A percentile compares a stretch with the other conserved stretches of the same genome.
These are phyloP conservation scores for Salix caprea DNA, from an alignment of 345 rosid species.

Conservation along the genomic window DNA sequence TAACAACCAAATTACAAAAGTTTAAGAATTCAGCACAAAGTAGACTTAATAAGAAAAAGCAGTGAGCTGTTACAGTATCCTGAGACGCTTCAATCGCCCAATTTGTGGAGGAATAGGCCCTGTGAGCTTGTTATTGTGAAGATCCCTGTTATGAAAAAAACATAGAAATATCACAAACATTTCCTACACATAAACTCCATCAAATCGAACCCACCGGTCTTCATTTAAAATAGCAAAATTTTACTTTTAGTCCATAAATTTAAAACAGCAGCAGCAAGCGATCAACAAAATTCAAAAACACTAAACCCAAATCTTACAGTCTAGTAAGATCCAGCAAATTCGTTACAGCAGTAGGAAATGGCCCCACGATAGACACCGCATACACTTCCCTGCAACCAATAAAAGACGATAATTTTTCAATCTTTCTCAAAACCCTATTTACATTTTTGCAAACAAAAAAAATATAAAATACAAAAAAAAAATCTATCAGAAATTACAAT, in stretches of 20 bases:
- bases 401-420: too few species aligned
- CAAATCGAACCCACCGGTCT: neutral
- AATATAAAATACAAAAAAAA: neutral
- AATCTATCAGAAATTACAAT: slow-evolving; percentile 38
- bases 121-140: slow-evolving; percentile 79
- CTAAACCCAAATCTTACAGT: slow-evolving; percentile 45
- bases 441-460: neutral
- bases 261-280: neutral
- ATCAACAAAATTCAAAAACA: neutral
- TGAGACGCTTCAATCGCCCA: slow-evolving; percentile 78
- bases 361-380: slow-evolving; percentile 93
- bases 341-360: slow-evolving; percentile 83
- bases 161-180: neutral
- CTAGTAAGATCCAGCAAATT: slow-evolving; percentile 85
- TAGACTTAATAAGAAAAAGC: neutral
- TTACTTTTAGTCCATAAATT: neutral
- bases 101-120: slow-evolving; percentile 98
- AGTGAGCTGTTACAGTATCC: slow-evolving; percentile 55
- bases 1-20: neutral
- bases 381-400: slow-evolving; percentile 63
- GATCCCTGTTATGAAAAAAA: slow-evolving; percentile 46
- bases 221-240: neutral
- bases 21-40: neutral
- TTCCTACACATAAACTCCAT: neutral
- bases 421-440: neutral